phyloP scores from a whole-genome alignment of 495 filamentous ascomycete genomes.

The Penicillium turbatum region DNA sequence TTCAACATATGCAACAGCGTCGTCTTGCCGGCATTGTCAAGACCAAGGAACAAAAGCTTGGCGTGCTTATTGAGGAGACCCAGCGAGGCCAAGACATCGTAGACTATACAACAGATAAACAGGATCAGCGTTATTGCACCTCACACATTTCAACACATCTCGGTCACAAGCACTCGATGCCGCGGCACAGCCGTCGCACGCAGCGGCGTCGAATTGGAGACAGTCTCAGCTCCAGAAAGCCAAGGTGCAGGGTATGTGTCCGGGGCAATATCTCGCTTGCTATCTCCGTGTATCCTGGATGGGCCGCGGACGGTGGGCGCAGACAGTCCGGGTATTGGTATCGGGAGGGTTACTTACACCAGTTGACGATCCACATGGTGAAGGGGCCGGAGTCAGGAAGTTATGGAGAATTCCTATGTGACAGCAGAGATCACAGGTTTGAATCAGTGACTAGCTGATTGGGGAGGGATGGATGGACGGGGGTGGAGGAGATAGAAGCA shows the following conservation, averaged over 20 bases:
- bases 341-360: slow-evolving; percentile 65
- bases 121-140: slow-evolving; percentile 10
- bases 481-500: slow-evolving; percentile 18
- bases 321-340: slow-evolving; percentile 12
- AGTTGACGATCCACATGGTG: slow-evolving; percentile 94
- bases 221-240: neutral
- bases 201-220: neutral
- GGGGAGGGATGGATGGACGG: slow-evolving; percentile 18
- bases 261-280: neutral
- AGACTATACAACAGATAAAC: slow-evolving; percentile 58
- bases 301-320: neutral
- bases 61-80: slow-evolving; percentile 96
- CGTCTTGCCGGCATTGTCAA: slow-evolving; percentile 98
- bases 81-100: slow-evolving; percentile 83
- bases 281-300: neutral
- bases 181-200: slow-evolving; percentile 11
- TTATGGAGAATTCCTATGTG: slow-evolving; percentile 6
- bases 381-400: slow-evolving; percentile 8
- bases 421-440: slow-evolving; percentile 8
- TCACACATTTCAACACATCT: neutral
- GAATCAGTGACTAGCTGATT: slow-evolving; percentile 6
- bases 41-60: slow-evolving; percentile 88
- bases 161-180: slow-evolving; percentile 17
- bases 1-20: slow-evolving; percentile 91
- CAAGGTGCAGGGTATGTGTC: neutral